Evolutionary conservation across 345 rosid species (phyloP).

Genomic region (Euphorbia pulcherrima): DNA sequence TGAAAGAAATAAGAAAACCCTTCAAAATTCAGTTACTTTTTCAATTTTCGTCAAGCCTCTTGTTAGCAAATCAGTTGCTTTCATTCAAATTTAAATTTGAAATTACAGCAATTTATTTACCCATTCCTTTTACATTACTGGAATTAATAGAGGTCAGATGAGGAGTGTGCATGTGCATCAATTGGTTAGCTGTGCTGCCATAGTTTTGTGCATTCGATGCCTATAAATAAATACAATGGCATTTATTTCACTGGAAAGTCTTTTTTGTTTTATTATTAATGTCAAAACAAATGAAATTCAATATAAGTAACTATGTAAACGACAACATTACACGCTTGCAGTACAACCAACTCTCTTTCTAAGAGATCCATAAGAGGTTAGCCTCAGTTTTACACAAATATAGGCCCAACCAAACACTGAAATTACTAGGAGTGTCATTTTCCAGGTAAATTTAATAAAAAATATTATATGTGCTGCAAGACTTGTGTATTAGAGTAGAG

Average conservation of each 20-base stretch:
- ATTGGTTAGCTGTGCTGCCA: not conserved
- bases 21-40: not conserved
- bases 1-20: not conserved
- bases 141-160: not conserved
- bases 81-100: not conserved
- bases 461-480: too few species aligned
- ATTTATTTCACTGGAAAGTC: not conserved
- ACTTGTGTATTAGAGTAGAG: too few species aligned
- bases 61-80: conserved; percentile 6
- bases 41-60: not conserved
- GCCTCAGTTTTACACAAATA: too few species aligned
- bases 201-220: not conserved
- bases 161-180: conserved; percentile 4
- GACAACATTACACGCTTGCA: not conserved
- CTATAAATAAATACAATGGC: not conserved
- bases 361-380: too few species aligned
- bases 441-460: too few species aligned
- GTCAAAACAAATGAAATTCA: not conserved
- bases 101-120: not conserved
- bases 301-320: too few species aligned
- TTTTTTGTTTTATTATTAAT: not conserved
- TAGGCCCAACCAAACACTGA: too few species aligned
- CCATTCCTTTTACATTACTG: not conserved
- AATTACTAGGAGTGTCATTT: too few species aligned
- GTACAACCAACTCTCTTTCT: not conserved